Evolutionary conservation across 495 filamentous ascomycete genomes (phyloP), one percentile per base, ranked within the genome.

Genomic region (Neurospora sp.): DNA sequence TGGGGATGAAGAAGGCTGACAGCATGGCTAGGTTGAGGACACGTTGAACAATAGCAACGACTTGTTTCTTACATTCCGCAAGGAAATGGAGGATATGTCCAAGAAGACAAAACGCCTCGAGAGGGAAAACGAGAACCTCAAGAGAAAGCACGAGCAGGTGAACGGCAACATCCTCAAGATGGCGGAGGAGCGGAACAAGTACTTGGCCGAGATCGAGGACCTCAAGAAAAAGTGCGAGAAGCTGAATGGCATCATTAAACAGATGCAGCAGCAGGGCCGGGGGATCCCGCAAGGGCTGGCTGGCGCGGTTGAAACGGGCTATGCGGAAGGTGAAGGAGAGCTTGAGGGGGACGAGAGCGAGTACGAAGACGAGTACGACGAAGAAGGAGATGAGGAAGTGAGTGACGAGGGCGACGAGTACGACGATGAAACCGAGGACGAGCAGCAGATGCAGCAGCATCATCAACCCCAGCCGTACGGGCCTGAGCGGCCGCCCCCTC

Each of bases 11-110:
- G 39, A 39, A 23, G 54, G 76, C 42, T 69, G 27, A 66, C 20
- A 37, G n/a, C 62, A 23, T 75, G n/a, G n/a, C 20, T 83, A 98
- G 95, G 96, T 99, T 75, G 96, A 99, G 87, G 96, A 99, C 82
- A 98, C 96, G 5, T 87, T 99, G 23, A 99, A 99, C 82, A 98
- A 98, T 82, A 96, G 93, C 82, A 99, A 99, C 86, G 96, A 98
- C 81, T 88, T 99, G 70, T 99, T 98, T 81, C 86, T 98, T 66
- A 98, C 96, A 0, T 99, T 99, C 84, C 91, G 96, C 41, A 98
- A 97, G 84, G 96, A 99, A 83, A 98, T 99, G 96, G 96, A 99
- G 83, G 96, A 98, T 80, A 98, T 98, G 96, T 97, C 94, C 0
- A 98, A 98, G 85, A 98, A 98, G 86, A 98, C 96, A 5, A 98